phyloP scores from a whole-genome alignment of 2,329 filamentous ascomycete genomes.

The Pseudogymnoascus pannorum region DNA sequence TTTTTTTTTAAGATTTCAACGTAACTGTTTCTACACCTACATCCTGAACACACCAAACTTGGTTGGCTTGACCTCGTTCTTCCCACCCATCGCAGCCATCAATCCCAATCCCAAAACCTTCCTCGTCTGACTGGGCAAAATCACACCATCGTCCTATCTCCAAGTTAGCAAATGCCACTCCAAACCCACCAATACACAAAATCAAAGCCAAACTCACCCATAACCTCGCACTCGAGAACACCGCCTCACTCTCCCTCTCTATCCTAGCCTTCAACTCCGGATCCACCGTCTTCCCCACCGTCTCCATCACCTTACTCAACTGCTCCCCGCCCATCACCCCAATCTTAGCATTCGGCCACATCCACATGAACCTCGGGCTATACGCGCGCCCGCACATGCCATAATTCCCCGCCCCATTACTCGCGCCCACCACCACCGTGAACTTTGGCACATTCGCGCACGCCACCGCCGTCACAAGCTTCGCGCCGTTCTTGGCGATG shows the following conservation, averaged over 20 bases:
- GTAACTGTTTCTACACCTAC: slow-evolving; percentile 39
- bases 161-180: slow-evolving; percentile 9
- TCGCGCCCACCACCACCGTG: slow-evolving; percentile 90
- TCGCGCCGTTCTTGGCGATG: slow-evolving; percentile 96
- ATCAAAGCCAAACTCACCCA: slow-evolving; percentile 51
- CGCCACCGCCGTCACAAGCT: slow-evolving; percentile 89
- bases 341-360: slow-evolving; percentile 92
- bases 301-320: slow-evolving; percentile 86
- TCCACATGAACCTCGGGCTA: slow-evolving; percentile 83
- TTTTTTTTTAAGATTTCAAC: neutral
- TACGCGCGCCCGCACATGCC: slow-evolving; percentile 97
- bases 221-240: slow-evolving; percentile 78
- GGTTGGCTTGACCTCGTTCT: slow-evolving; percentile 53
- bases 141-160: slow-evolving; percentile 66
- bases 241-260: slow-evolving; percentile 80
- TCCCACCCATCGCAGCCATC: slow-evolving; percentile 62
- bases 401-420: slow-evolving; percentile 92
- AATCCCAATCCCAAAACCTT: slow-evolving; percentile 66
- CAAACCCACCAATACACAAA: slow-evolving; percentile 41
- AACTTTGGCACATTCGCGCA: slow-evolving; percentile 95
- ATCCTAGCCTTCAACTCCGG: slow-evolving; percentile 76
- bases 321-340: slow-evolving; percentile 96
- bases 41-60: slow-evolving; percentile 79
- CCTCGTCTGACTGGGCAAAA: slow-evolving; percentile 69
- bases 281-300: slow-evolving; percentile 78